Evolutionary conservation across 2,329 filamentous ascomycete species (phyloP), one percentile per base, ranked within the genome.

Genomic region (Aulographum hederae): DNA sequence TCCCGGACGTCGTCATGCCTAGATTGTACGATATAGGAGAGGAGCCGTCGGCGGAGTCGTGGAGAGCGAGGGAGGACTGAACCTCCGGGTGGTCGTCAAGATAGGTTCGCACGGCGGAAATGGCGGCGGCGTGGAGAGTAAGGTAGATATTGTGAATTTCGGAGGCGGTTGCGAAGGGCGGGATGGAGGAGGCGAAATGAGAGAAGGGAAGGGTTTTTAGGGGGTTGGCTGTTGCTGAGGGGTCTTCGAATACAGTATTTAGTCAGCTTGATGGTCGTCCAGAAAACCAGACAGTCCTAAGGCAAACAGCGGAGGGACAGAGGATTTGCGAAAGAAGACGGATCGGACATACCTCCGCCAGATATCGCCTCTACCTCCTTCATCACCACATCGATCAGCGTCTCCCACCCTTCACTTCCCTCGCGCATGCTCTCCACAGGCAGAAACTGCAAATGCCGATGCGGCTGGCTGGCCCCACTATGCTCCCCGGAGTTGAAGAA

Each of bases 401-500:
- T 8, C n/a, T 25, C 21, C n/a, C 21, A 8, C 8, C n/a, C 21
- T 25, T 25, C 21, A 18, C 50, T 40, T 8, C 46, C 69, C 10
- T 63, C 60, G 21, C 54, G 59, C 73, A 81, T 80, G 13, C 60
- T 53, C 5, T 65, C 60, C 0, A 79, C 60, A 0, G 74, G 73
- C 3, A 82, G 51, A n/a, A 81, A 61, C 48, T 82, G 77, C 17
- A 82, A 50, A 43, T 82, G 77, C 3, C 77, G 53, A 45, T 81
- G 77, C 10, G 75, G 66, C 46, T 82, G 76, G 39, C 71, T 77
- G 2, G 76, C 74, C 3, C 76, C 77, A 4, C 73, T 78, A 43
- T 74, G 62, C 8, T 60, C 49, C 2, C 77, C 77, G 19, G 68
- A 73, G 50, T 81, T 82, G 60, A 76, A 79, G 45, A 78, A 78